phyloP scores from a whole-genome alignment of 1,284 basidiomycete species.

The Blastosporella zonata region DNA sequence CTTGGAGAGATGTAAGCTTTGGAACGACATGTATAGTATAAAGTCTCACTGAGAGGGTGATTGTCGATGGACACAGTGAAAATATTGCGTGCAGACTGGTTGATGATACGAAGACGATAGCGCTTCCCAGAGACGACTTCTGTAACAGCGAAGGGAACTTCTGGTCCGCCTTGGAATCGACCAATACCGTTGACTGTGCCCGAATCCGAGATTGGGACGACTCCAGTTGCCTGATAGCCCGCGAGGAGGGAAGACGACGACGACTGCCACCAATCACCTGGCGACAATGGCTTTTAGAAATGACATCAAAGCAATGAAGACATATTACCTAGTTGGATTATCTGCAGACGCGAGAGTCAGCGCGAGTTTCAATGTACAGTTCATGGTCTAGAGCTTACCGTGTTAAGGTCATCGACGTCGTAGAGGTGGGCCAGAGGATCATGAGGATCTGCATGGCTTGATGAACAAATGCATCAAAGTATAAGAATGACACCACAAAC shows the following conservation, averaged over 20 bases:
- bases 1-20: slow-evolving; percentile 9
- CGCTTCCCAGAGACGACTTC: slow-evolving; percentile 32
- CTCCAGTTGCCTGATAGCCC: slow-evolving; percentile 20
- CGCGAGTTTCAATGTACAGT: slow-evolving; percentile 18
- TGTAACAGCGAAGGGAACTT: slow-evolving; percentile 29
- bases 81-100: slow-evolving; percentile 35
- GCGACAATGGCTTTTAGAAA: slow-evolving; percentile 6
- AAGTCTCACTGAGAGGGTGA: slow-evolving; percentile 24
- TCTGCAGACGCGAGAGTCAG: slow-evolving; percentile 6
- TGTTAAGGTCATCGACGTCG: slow-evolving; percentile 24
- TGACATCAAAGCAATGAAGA: background rate
- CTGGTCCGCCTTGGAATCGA: slow-evolving; percentile 33
- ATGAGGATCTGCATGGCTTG: slow-evolving; percentile 14
- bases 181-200: slow-evolving; percentile 39
- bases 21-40: background rate
- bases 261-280: slow-evolving; percentile 27
- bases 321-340: slow-evolving; percentile 17
- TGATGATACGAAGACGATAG: slow-evolving; percentile 53
- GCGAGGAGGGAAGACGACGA: slow-evolving; percentile 15
- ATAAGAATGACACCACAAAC: slow-evolving; percentile 9
- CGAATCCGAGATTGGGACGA: slow-evolving; percentile 29
- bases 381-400: slow-evolving; percentile 22
- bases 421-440: slow-evolving; percentile 21
- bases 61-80: slow-evolving; percentile 34
- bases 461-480: background rate